Percentiles rank a stretch among this genome's conserved stretches.
These are phyloP conservation scores for Colletotrichum endophyticum DNA, from an alignment of 2,329 filamentous ascomycete species.

Conservation along the genomic window DNA sequence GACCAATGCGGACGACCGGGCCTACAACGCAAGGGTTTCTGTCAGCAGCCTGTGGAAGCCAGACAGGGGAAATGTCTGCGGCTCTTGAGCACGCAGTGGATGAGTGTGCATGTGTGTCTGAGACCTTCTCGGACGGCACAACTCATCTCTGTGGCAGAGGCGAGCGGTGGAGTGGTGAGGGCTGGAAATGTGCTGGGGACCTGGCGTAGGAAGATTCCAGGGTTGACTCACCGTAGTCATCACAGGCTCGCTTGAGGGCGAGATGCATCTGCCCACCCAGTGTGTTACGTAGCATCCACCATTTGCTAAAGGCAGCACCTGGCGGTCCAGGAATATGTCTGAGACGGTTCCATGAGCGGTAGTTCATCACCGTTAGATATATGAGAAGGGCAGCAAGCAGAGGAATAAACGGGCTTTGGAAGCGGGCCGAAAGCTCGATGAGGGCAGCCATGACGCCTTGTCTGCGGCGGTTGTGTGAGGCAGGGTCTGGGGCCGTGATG, in stretches of 20 bases:
- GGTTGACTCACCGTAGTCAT: constrained; percentile 20
- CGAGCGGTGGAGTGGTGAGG: neutral
- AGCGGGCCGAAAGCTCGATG: neutral
- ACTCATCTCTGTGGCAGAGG: neutral
- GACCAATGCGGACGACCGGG: constrained; percentile 38
- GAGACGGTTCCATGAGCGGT: constrained; percentile 34
- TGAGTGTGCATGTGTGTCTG: constrained; percentile 21
- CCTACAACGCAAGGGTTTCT: constrained; percentile 24
- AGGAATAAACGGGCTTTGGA: neutral
- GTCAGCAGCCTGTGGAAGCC: constrained; percentile 21
- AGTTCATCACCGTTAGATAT: constrained; percentile 12
- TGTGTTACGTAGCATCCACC: constrained; percentile 34
- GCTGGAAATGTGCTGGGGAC: neutral
- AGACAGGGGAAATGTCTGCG: neutral
- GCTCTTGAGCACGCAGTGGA: neutral
- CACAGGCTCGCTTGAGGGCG: constrained; percentile 22
- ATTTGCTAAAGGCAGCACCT: constrained; percentile 35
- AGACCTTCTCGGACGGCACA: neutral
- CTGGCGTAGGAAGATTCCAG: neutral
- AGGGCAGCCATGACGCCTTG: constrained; percentile 1
- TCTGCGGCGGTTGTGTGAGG: neutral
- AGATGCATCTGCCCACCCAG: constrained; percentile 25
- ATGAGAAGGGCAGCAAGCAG: constrained; percentile 5
- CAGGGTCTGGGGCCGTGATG: neutral
- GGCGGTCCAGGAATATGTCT: constrained; percentile 38